These are phyloP conservation scores for Hamigera avellanea DNA, from an alignment of 495 filamentous ascomycete species.

Conservation along the genomic window DNA sequence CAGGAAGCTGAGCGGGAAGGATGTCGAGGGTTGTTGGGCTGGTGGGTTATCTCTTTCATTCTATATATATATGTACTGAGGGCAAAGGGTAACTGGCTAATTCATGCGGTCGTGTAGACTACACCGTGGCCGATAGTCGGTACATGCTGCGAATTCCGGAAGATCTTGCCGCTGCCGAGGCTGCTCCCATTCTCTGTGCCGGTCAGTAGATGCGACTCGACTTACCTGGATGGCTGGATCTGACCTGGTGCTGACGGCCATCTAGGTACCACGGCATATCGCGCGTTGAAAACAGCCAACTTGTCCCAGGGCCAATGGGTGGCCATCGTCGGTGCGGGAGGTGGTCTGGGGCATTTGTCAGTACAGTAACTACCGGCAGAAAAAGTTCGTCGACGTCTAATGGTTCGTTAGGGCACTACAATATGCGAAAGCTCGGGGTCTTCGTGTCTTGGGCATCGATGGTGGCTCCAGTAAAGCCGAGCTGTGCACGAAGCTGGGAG, in stretches of 20 bases:
- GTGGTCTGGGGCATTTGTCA: slow-evolving; percentile 14
- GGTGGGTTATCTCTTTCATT: neutral
- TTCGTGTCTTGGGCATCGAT: neutral
- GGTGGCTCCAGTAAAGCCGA: neutral
- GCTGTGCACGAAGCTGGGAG: neutral
- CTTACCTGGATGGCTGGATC: too few species aligned
- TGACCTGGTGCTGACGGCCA: too few species aligned
- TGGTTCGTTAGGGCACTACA: neutral
- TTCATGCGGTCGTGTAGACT: neutral
- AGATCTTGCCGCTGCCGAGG: neutral
- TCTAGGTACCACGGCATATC: neutral
- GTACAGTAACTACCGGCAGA: too few species aligned
- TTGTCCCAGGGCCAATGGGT: slow-evolving; percentile 7
- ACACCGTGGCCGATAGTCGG: neutral
- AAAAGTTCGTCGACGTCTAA: too few species aligned
- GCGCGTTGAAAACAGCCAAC: neutral
- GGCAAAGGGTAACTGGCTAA: neutral
- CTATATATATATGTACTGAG: neutral
- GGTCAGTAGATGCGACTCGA: too few species aligned
- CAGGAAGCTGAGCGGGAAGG: neutral
- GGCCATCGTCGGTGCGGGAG: slow-evolving; percentile 17
- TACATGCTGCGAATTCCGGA: neutral
- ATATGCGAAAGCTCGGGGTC: neutral
- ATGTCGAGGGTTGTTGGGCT: neutral
- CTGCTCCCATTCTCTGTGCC: neutral